Percentiles rank a stretch among this genome's conserved stretches.
phyloP scores from a whole-genome alignment of 371 early-diverging fungal genomes.

The Rhizopus arrhizus region DNA sequence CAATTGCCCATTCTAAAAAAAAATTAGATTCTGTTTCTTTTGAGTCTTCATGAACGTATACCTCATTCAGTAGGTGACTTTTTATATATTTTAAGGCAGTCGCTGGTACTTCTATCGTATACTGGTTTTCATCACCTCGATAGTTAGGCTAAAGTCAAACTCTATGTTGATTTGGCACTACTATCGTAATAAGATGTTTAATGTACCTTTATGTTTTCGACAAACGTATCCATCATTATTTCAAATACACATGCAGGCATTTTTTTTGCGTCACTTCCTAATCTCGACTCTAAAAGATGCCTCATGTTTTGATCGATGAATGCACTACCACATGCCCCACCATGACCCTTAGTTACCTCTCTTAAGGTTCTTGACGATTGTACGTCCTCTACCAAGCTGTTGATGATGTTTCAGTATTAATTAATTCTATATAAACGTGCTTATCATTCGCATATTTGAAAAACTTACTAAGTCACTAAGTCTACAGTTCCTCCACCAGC shows the following conservation, averaged over 20 bases:
- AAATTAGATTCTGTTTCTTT: slow-evolving; percentile 20
- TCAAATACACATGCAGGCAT: slow-evolving; percentile 59
- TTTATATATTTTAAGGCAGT: slow-evolving; percentile 19
- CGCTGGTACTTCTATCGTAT: slow-evolving; percentile 27
- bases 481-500: slow-evolving; percentile 50
- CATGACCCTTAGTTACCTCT: slow-evolving; percentile 63
- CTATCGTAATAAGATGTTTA: slow-evolving; percentile 15
- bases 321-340: slow-evolving; percentile 59
- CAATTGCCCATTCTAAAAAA: slow-evolving; percentile 55
- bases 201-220: slow-evolving; percentile 53
- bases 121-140: slow-evolving; percentile 57
- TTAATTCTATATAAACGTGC: too few relatives aligned
- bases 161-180: too few relatives aligned
- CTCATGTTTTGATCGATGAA: slow-evolving; percentile 64
- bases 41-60: background rate
- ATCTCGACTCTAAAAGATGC: slow-evolving; percentile 50
- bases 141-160: slow-evolving; percentile 41
- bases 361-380: slow-evolving; percentile 38
- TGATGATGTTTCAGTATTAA: background rate
- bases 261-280: slow-evolving; percentile 43
- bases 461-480: slow-evolving; percentile 31
- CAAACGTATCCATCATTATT: slow-evolving; percentile 58
- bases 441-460: background rate
- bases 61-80: slow-evolving; percentile 24
- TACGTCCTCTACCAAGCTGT: slow-evolving; percentile 10